Evolutionary conservation across 2,329 filamentous ascomycete species (phyloP).

Genomic region (Cladophialophora bantiana): DNA sequence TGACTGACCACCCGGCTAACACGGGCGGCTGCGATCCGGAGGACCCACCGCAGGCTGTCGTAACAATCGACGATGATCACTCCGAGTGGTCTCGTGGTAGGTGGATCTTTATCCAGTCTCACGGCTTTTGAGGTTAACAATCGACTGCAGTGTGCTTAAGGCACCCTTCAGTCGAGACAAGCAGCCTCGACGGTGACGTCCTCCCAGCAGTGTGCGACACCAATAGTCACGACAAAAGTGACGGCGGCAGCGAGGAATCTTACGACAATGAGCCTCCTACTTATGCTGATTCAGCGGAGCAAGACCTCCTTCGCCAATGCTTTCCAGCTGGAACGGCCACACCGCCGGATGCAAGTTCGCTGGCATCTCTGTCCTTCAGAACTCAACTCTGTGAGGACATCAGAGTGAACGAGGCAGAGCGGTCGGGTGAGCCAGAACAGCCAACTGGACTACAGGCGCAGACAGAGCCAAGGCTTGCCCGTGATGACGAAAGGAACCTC

Average conservation of each 20-base stretch:
- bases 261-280: neutral
- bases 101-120: neutral
- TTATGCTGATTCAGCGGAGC: neutral
- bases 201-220: neutral
- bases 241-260: neutral
- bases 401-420: neutral
- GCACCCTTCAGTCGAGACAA: neutral
- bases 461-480: neutral
- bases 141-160: conserved; percentile 5
- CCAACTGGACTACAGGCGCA: neutral
- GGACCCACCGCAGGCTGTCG: neutral
- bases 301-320: neutral
- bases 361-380: conserved; percentile 5
- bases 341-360: neutral
- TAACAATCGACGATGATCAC: neutral
- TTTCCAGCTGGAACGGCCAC: conserved; percentile 6
- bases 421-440: neutral
- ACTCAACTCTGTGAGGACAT: neutral
- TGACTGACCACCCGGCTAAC: neutral
- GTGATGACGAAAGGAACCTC: neutral
- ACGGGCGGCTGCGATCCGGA: neutral
- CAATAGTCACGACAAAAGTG: neutral
- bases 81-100: conserved; percentile 3
- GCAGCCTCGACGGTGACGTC: neutral
- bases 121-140: neutral